Base-by-base conservation (phyloP, 108 stramenopile genomes). In the Nitzschia inconspicua region DNA sequence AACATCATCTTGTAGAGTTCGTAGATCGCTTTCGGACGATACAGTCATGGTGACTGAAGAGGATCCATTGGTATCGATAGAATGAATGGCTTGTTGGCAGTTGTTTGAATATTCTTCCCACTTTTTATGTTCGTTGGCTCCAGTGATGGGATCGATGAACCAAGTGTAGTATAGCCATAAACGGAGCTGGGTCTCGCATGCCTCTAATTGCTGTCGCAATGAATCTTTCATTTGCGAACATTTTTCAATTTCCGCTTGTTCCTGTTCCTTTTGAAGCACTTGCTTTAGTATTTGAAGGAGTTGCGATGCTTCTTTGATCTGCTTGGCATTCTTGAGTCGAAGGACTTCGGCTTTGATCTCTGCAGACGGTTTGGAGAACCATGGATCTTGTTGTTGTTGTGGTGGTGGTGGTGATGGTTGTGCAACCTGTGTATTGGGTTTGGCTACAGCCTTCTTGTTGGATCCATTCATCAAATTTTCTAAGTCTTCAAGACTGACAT, bases 231-330 rank as follows among this genome's bases (percentile, higher is more conserved):
- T 42, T 49, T 58, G 57, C 11, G 61, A 16, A 1, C 52, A 24
- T 25, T 55, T 24, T 6, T 9, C 4, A 5, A 23, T 14, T 44
- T 73, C 72, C 14, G 27, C 40, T 36, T 46, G 43, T 31, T 66
- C 16, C 14, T 56, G 22, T 62, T 73, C 72, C 9, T 65, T 6
- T 2, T 48, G 41, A 11, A 74, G 30, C 19, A 43, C 60, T 57
- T 74, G 57, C 53, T 68, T 75, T 57, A 57, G 60, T 10, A 68
- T 26, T 36, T 60, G 43, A 13, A 75, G 34, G 28, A 68, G 18
- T 7, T 54, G 39, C 11, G 66, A 47, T 14, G 66, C 74, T 26
- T 68, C 66, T 11, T 62, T 44, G 1, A 54, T 56, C 27, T 68
- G 56, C 25, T 64, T 68, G 29, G 35, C 49, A 41, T 63, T 66